A percentile compares a stretch with the other conserved stretches of the same genome.
These are phyloP conservation scores for Epichloe scottii DNA, from an alignment of 2,329 filamentous ascomycete species.

Conservation along the genomic window DNA sequence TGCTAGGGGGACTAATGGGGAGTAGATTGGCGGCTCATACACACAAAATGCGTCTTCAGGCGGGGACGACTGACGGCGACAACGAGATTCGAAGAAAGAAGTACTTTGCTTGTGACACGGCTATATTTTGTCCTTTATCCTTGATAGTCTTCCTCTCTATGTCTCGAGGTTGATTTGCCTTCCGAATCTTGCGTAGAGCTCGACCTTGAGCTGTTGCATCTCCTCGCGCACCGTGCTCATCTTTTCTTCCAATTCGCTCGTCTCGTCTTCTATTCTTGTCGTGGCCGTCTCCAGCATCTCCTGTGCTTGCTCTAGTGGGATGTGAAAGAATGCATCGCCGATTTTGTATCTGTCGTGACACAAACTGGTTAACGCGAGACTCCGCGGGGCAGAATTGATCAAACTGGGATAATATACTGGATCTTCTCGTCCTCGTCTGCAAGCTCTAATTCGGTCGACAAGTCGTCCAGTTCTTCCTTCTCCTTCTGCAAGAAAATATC, in stretches of 20 bases:
- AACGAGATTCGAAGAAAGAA: not conserved
- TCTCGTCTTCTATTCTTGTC: constrained; percentile 63
- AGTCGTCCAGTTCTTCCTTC: constrained; percentile 93
- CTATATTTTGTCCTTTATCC: not conserved
- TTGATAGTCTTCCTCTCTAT: constrained; percentile 26
- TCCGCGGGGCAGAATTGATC: not conserved
- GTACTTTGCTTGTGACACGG: not conserved
- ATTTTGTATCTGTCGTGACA: constrained; percentile 67
- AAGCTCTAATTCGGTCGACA: constrained; percentile 81
- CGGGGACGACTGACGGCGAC: not conserved
- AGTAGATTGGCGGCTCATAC: not conserved
- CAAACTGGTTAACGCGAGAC: not conserved
- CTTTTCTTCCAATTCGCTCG: constrained; percentile 64
- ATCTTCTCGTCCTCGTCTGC: constrained; percentile 91
- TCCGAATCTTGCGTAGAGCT: constrained; percentile 88
- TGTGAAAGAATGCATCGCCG: constrained; percentile 85
- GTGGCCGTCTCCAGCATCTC: constrained; percentile 65
- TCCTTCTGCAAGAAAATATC: constrained; percentile 57
- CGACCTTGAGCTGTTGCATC: constrained; percentile 81
- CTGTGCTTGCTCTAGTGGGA: constrained; percentile 75
- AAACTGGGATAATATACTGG: constrained; percentile 47
- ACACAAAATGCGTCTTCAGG: not conserved
- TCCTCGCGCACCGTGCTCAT: constrained; percentile 66
- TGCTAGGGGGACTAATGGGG: not conserved
- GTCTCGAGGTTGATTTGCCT: constrained; percentile 95